phyloP scores from a whole-genome alignment of 768 basidiomycete genomes.

The Amanita rimosa region DNA sequence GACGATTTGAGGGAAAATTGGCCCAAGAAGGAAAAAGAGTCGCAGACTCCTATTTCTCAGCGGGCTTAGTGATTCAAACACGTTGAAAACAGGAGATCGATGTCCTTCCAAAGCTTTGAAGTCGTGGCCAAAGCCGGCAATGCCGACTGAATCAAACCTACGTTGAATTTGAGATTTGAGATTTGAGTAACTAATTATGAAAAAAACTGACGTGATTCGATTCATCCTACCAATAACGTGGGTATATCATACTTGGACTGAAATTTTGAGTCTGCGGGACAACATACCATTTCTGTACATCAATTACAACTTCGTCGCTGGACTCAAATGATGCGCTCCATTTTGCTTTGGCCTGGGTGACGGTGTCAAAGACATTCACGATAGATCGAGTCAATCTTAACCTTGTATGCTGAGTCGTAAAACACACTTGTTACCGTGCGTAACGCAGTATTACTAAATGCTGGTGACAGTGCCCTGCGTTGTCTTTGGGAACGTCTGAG shows the following conservation, averaged over 20 bases:
- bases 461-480: slow-evolving; percentile 22
- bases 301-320: slow-evolving; percentile 20
- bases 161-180: neutral
- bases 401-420: slow-evolving; percentile 42
- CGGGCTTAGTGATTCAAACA: slow-evolving; percentile 26
- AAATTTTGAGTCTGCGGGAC: neutral
- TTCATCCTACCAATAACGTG: slow-evolving; percentile 25
- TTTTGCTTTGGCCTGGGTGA: slow-evolving; percentile 19
- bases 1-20: slow-evolving; percentile 23
- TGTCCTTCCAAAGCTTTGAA: slow-evolving; percentile 43
- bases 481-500: slow-evolving; percentile 20
- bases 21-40: slow-evolving; percentile 23
- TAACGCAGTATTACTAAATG: neutral
- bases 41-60: slow-evolving; percentile 9
- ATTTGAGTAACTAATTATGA: no score
- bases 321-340: slow-evolving; percentile 20
- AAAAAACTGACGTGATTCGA: slow-evolving; percentile 23
- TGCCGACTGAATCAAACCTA: slow-evolving; percentile 46
- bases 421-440: slow-evolving; percentile 24
- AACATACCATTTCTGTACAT: slow-evolving; percentile 35
- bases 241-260: neutral
- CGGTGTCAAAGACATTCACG: slow-evolving; percentile 1
- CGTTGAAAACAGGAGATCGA: slow-evolving; percentile 25
- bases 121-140: slow-evolving; percentile 48
- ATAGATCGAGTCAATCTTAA: slow-evolving; percentile 7